phyloP scores from a whole-genome alignment of 805 yeast genomes.

The Zygosaccharomyces gambellarensis region DNA sequence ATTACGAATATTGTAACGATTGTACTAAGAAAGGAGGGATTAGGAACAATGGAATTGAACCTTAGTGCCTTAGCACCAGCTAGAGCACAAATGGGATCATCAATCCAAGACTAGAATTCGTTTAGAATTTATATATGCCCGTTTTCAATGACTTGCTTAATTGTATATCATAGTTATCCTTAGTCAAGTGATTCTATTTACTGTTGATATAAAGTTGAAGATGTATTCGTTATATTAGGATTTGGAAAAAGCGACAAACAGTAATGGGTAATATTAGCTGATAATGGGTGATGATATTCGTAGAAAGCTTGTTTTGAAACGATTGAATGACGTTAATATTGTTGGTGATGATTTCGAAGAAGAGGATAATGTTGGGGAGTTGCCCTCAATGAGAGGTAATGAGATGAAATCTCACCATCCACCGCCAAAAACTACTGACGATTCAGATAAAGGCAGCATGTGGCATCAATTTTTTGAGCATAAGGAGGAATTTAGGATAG shows the following conservation, averaged over 20 bases:
- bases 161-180: neutral
- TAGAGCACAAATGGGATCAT: neutral
- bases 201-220: neutral
- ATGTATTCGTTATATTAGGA: neutral
- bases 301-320: conserved; percentile 15
- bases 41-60: neutral
- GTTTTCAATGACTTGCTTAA: conserved; percentile 1
- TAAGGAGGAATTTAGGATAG: conserved; percentile 13
- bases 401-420: neutral
- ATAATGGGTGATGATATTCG: conserved; percentile 24
- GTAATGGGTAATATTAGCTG: neutral
- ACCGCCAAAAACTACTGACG: neutral
- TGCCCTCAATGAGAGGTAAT: conserved; percentile 4
- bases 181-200: neutral
- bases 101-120: neutral
- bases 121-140: neutral
- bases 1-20: neutral
- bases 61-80: neutral
- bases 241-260: neutral
- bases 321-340: conserved; percentile 10
- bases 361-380: conserved; percentile 9
- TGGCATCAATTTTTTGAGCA: conserved; percentile 28
- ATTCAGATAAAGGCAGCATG: conserved; percentile 2
- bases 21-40: neutral
- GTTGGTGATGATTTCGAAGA: conserved; percentile 8